These are phyloP conservation scores for Chaetoceros muelleri DNA, from an alignment of 108 stramenopile species.

Conservation along the genomic window DNA sequence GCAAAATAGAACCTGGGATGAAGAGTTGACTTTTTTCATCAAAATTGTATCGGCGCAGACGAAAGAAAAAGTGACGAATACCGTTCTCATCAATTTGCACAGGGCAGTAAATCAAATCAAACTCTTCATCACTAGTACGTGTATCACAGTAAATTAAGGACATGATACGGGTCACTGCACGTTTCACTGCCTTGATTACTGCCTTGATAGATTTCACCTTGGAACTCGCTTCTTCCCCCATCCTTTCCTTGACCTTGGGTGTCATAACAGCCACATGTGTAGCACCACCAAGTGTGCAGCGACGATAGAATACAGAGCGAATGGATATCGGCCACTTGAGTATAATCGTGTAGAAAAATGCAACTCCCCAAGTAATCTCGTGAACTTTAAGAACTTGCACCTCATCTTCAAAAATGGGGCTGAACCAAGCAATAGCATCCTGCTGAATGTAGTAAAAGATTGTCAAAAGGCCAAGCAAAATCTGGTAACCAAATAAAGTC, in stretches of 20 bases:
- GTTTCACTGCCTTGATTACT: not conserved
- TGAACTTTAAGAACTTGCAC: constrained; percentile 39
- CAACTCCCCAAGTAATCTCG: constrained; percentile 38
- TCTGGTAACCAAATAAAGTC: constrained; percentile 17
- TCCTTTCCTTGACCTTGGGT: constrained; percentile 4
- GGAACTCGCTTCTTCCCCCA: not conserved
- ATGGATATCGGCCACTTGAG: constrained; percentile 32
- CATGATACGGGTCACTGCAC: not conserved
- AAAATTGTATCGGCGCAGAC: constrained; percentile 19
- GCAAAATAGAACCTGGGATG: constrained; percentile 17
- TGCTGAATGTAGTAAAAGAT: constrained; percentile 28
- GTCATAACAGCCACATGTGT: constrained; percentile 36
- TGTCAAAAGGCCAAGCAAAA: constrained; percentile 21
- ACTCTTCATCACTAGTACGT: not conserved
- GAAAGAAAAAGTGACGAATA: constrained; percentile 9
- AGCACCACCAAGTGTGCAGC: constrained; percentile 31
- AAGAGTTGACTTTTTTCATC: constrained; percentile 8
- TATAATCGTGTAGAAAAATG: constrained; percentile 31
- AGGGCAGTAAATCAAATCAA: not conserved
- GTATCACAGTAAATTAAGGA: not conserved
- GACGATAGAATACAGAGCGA: constrained; percentile 26
- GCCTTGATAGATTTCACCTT: not conserved
- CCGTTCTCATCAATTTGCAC: constrained; percentile 6
- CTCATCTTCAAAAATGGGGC: constrained; percentile 28
- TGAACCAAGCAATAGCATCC: constrained; percentile 10